A percentile compares a stretch with the other conserved stretches of the same genome.
phyloP scores from a whole-genome alignment of 139 green algal species.

The Tetraselmis striata region DNA sequence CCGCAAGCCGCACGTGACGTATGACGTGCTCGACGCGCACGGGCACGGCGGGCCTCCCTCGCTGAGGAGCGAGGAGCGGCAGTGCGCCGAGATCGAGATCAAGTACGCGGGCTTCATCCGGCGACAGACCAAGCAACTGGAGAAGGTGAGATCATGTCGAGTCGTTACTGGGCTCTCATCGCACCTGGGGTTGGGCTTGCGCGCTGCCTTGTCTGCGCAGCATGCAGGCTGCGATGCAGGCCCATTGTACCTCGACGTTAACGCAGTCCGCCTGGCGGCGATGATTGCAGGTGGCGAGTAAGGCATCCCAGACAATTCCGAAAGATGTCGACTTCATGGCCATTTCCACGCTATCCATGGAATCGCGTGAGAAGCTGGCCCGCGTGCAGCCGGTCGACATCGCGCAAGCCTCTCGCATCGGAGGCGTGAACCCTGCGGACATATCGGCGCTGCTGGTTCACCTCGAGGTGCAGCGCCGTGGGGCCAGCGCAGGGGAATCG shows the following conservation, averaged over 20 bases:
- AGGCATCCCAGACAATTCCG: conserved; percentile 54
- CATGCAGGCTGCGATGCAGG: not conserved
- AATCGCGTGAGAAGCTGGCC: conserved; percentile 86
- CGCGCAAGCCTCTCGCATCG: conserved; percentile 83
- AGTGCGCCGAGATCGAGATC: conserved; percentile 89
- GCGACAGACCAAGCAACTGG: conserved; percentile 55
- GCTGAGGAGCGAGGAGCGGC: conserved; percentile 53
- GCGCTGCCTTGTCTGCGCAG: not conserved
- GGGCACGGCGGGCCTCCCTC: not conserved
- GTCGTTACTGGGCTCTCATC: too few species aligned
- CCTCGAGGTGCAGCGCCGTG: conserved; percentile 57
- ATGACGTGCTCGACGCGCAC: conserved; percentile 4
- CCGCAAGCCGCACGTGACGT: conserved; percentile 68
- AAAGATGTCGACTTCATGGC: conserved; percentile 65
- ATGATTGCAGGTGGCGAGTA: conserved; percentile 45
- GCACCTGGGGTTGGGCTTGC: not conserved
- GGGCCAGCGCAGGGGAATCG: not conserved
- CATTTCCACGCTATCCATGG: conserved; percentile 74
- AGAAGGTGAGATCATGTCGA: conserved; percentile 12
- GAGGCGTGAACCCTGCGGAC: conserved; percentile 91
- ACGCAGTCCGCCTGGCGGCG: too few species aligned
- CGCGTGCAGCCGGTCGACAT: conserved; percentile 71
- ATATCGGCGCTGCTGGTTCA: conserved; percentile 85
- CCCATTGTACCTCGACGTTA: too few species aligned
- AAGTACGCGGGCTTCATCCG: conserved; percentile 96